Base-by-base conservation (phyloP, 371 early-diverging fungal species). In the Syncephalastrum sp. region DNA sequence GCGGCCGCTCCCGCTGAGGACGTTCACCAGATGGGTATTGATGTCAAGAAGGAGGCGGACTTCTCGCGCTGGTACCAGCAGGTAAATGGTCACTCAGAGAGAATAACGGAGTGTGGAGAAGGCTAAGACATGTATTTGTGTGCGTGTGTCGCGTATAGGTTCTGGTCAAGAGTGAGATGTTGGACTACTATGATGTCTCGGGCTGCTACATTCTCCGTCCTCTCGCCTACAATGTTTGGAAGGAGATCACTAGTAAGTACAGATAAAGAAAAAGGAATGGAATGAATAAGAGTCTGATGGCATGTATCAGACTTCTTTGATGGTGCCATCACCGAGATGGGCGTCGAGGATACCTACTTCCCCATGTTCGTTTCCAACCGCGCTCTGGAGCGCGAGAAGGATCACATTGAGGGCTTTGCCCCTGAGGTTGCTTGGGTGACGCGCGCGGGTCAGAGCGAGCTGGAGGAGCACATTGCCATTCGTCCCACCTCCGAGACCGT, bases 351-450 rank as follows among this genome's bases (percentile, higher is more conserved):
- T 74, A 91, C 93, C 63, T 99, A 98, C 76, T 99, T 99, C 88
- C 99, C 99, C 61, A 98, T 99, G 99, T 97, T 99, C 72, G 96
- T 99, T 14, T 90, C 99, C 25, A 86, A 89, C 69, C 75, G 82
- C 62, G 89, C 88, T 46, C 79, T 99, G 62, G 92, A 99, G 67
- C 89, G 88, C 66, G 99, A 99, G 75, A 99, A 99, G 88, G 96
- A 96, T 61, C 99, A 99, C 77, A 88, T 99, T 60, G 99, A 98
- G 69, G 99, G 99, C 21, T 99, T 99, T 72, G 94, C 98, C 29
- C 99, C 99, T 42, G 99, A 99, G 77, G 98, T 99, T 17, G 99
- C 99, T 25, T 99, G 99, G 99, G 99, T 99, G 24, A 99, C 99
- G 47, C 92, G 88, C 69, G 97, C 98, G 58, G 99, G 99, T 29